phyloP scores from a whole-genome alignment of 2,329 filamentous ascomycete species.

The Penicillium sp. region DNA sequence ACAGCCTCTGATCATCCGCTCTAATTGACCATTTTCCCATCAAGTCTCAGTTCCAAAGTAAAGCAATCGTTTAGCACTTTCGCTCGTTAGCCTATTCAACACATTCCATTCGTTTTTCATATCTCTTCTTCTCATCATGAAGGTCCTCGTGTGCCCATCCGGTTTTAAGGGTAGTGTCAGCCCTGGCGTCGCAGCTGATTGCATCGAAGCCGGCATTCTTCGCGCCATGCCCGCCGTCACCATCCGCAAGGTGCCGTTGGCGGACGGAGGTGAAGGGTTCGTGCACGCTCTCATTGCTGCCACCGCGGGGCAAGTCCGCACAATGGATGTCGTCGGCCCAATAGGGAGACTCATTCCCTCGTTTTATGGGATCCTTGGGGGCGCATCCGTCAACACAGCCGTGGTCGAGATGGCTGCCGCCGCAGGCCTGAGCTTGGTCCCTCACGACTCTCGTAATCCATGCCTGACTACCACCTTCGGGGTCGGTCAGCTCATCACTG shows the following conservation, averaged over 20 bases:
- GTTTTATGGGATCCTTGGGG: constrained; percentile 53
- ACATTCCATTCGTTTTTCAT: not conserved
- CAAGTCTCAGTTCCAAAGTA: not conserved
- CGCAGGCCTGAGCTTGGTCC: constrained; percentile 57
- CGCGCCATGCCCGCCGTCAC: constrained; percentile 50
- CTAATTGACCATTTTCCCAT: not conserved
- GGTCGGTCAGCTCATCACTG: constrained; percentile 55
- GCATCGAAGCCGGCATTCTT: constrained; percentile 56
- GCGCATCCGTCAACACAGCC: constrained; percentile 43
- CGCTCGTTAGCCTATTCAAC: not conserved
- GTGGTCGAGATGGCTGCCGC: constrained; percentile 61
- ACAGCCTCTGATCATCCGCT: not conserved
- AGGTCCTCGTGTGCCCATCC: constrained; percentile 57
- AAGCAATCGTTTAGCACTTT: not conserved
- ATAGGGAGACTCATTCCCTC: constrained; percentile 49
- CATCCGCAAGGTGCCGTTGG: constrained; percentile 56
- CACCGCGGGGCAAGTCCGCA: constrained; percentile 47
- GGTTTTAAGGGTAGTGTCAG: constrained; percentile 61
- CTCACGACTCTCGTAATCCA: constrained; percentile 50
- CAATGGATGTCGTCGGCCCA: constrained; percentile 51
- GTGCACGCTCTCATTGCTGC: constrained; percentile 52
- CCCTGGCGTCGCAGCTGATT: constrained; percentile 55
- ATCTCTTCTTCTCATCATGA: constrained; percentile 15
- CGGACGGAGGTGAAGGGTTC: constrained; percentile 61
- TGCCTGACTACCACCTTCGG: constrained; percentile 57